Percentiles rank a stretch among this genome's conserved stretches.
Evolutionary conservation across 495 filamentous ascomycete species (phyloP).

Genomic region (Sabuloglossum arenarium): DNA sequence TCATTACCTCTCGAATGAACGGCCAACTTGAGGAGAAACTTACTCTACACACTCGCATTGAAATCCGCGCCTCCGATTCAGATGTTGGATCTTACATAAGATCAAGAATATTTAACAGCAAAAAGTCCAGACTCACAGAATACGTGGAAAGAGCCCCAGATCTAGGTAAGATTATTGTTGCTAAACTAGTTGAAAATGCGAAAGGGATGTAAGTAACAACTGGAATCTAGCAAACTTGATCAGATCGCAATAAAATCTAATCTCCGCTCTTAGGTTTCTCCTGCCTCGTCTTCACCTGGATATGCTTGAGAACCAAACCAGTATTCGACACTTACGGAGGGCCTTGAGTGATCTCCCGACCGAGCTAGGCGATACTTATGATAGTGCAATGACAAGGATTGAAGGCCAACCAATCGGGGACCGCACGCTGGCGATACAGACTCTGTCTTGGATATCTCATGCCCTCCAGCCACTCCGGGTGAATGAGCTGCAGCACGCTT

Average conservation of each 20-base stretch:
- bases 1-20: no score
- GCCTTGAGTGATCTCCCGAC: conserved; percentile 18
- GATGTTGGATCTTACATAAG: no score
- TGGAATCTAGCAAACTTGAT: background rate
- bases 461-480: conserved; percentile 17
- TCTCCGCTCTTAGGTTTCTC: conserved; percentile 23
- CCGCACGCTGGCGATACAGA: conserved; percentile 15
- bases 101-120: no score
- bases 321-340: conserved; percentile 13
- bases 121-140: conserved; percentile 5
- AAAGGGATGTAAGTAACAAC: conserved; percentile 14
- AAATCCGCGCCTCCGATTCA: no score
- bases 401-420: conserved; percentile 14
- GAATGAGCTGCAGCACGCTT: conserved; percentile 25
- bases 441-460: conserved; percentile 23
- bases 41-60: no score
- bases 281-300: conserved; percentile 29
- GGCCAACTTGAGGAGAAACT: no score
- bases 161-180: conserved; percentile 9
- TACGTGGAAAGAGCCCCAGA: conserved; percentile 6
- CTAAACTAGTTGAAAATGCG: conserved; percentile 8
- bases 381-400: conserved; percentile 23
- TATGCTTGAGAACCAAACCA: conserved; percentile 20
- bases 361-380: conserved; percentile 20
- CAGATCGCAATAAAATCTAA: conserved; percentile 11